A percentile compares a stretch with the other conserved stretches of the same genome.
These are phyloP conservation scores for Platanus orientalis DNA, from an alignment of 164 flowering plant species.

Conservation along the genomic window DNA sequence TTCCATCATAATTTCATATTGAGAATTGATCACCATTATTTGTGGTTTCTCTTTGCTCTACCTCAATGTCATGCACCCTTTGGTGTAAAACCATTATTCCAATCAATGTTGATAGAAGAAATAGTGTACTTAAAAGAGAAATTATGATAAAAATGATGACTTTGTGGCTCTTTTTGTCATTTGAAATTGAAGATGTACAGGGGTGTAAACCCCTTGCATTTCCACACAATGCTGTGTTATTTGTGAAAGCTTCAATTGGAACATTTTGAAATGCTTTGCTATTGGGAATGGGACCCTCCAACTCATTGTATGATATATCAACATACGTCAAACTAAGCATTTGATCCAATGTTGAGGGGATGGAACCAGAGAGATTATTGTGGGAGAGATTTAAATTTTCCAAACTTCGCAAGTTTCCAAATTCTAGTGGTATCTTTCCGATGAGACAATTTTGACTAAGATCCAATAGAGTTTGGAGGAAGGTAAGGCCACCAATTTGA, in stretches of 20 bases:
- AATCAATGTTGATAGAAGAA: neutral
- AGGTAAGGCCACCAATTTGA: too few species aligned
- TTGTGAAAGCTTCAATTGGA: neutral
- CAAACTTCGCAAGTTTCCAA: too few species aligned
- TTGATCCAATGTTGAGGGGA: neutral
- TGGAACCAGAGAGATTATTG: too few species aligned
- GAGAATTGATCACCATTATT: neutral
- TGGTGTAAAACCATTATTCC: neutral
- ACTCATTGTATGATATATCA: too few species aligned
- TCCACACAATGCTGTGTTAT: constrained; percentile 21
- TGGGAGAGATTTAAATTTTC: too few species aligned
- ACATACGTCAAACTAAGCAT: constrained; percentile 2
- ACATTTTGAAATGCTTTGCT: constrained; percentile 3
- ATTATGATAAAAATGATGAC: neutral
- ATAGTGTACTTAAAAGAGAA: neutral
- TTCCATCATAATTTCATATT: too few species aligned
- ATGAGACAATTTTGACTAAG: too few species aligned
- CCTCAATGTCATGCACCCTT: neutral
- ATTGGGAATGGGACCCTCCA: constrained; percentile 1
- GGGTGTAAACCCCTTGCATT: constrained; percentile 2
- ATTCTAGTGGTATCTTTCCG: too few species aligned
- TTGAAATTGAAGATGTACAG: neutral
- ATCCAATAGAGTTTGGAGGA: too few species aligned
- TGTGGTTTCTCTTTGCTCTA: neutral
- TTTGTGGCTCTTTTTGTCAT: neutral